Evolutionary conservation across 345 rosid species (phyloP).

Genomic region (Aquilaria sinensis): DNA sequence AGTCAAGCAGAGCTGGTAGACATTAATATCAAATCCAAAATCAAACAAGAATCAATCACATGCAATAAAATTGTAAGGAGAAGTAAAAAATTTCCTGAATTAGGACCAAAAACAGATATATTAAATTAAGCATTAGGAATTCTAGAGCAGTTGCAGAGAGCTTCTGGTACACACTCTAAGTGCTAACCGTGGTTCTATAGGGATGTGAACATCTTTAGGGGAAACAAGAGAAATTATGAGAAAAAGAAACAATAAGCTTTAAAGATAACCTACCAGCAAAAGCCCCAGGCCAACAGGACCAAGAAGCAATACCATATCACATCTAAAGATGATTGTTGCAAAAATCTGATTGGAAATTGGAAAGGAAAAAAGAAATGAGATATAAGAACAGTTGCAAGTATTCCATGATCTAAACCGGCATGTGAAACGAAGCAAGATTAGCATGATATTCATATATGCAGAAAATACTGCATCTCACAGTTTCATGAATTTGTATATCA

Average conservation of each 20-base stretch:
- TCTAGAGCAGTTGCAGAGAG: background rate
- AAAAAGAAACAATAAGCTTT: slow-evolving; percentile 6
- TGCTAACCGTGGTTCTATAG: too few species aligned
- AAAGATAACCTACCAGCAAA: slow-evolving; percentile 59
- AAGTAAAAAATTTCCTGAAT: background rate
- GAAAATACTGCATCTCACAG: background rate
- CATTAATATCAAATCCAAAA: slow-evolving; percentile 4
- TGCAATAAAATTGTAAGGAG: background rate
- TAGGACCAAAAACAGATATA: background rate
- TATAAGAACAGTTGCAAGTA: slow-evolving; percentile 18
- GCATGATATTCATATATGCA: background rate
- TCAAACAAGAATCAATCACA: too few species aligned
- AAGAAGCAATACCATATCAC: slow-evolving; percentile 76
- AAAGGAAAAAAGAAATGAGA: slow-evolving; percentile 15
- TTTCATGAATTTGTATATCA: background rate
- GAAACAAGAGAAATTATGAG: background rate
- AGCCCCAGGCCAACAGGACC: slow-evolving; percentile 72
- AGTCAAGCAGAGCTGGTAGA: slow-evolving; percentile 21
- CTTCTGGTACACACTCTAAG: background rate
- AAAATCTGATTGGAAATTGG: slow-evolving; percentile 46
- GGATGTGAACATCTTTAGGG: background rate
- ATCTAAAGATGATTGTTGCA: slow-evolving; percentile 69
- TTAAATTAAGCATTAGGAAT: background rate
- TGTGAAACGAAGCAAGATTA: background rate
- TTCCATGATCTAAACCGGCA: background rate